phyloP scores from a whole-genome alignment of 2,329 filamentous ascomycete genomes.

The Penicillium sp. region DNA sequence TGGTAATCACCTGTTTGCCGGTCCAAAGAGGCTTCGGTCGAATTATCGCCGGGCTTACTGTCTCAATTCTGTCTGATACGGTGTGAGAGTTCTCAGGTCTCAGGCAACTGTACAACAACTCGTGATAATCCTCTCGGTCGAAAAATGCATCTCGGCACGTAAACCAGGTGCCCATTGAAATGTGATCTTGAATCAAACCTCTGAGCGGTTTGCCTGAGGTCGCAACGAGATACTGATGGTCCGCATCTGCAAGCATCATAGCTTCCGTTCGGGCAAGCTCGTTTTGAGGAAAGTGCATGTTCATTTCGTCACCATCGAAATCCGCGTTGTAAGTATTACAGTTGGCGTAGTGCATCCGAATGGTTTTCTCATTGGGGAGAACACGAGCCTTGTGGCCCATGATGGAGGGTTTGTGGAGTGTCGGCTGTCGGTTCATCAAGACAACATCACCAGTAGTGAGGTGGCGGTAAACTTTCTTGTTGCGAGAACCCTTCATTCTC shows the following conservation, averaged over 20 bases:
- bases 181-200: conserved; percentile 97
- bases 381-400: conserved; percentile 97
- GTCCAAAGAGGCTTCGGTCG: conserved; percentile 88
- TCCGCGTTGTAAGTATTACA: conserved; percentile 99
- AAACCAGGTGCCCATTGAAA: conserved; percentile 89
- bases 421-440: conserved; percentile 98
- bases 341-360: conserved; percentile 99
- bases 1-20: conserved; percentile 93
- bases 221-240: conserved; percentile 94
- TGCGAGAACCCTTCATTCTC: conserved; percentile 74
- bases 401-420: conserved; percentile 97
- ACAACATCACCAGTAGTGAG: conserved; percentile 96
- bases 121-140: conserved; percentile 83
- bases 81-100: conserved; percentile 91
- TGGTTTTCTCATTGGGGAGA: conserved; percentile 90
- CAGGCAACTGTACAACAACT: conserved; percentile 88
- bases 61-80: conserved; percentile 77
- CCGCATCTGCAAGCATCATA: conserved; percentile 89
- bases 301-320: conserved; percentile 99
- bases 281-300: conserved; percentile 99
- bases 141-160: conserved; percentile 94
- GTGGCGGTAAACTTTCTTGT: conserved; percentile 97
- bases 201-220: conserved; percentile 92
- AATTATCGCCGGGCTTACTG: conserved; percentile 78
- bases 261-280: conserved; percentile 93